Percentiles rank a stretch among this genome's conserved stretches.
phyloP scores from a whole-genome alignment of 2,329 filamentous ascomycete genomes.

The Beauveria sp. region DNA sequence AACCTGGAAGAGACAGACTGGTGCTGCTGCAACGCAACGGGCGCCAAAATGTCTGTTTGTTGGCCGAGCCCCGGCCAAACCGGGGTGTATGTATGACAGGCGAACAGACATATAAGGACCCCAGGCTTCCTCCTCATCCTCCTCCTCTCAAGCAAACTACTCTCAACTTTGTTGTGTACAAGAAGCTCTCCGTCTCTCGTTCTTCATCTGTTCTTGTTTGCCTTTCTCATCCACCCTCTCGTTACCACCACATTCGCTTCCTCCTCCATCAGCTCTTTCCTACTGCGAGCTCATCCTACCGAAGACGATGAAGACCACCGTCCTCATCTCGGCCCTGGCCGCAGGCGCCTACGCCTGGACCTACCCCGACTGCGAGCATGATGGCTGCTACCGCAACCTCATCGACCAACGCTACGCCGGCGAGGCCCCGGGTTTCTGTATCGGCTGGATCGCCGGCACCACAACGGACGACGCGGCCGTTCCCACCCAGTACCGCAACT shows the following conservation, averaged over 20 bases:
- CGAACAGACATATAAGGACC: constrained; percentile 8
- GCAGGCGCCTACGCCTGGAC: constrained; percentile 20
- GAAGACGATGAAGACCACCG: constrained; percentile 26
- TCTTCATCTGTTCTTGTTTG: neutral
- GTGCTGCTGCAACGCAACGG: neutral
- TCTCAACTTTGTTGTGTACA: neutral
- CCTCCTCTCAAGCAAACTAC: neutral
- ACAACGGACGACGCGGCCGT: constrained; percentile 21
- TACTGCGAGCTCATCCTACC: no score
- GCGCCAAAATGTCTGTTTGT: constrained; percentile 2
- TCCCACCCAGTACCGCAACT: constrained; percentile 26
- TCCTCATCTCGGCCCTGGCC: constrained; percentile 25
- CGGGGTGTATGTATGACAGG: neutral
- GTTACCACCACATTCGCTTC: neutral
- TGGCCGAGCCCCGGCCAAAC: neutral
- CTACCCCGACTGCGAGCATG: constrained; percentile 23
- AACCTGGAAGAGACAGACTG: neutral
- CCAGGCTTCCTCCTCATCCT: neutral
- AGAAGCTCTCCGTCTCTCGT: neutral
- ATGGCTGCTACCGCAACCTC: constrained; percentile 30
- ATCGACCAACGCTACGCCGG: constrained; percentile 24
- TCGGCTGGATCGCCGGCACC: constrained; percentile 23
- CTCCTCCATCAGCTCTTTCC: no score
- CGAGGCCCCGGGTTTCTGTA: constrained; percentile 25
- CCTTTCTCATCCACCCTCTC: neutral